Base-by-base conservation (phyloP, 176 grass and related monocot genomes). In the Oryza coarctata region DNA sequence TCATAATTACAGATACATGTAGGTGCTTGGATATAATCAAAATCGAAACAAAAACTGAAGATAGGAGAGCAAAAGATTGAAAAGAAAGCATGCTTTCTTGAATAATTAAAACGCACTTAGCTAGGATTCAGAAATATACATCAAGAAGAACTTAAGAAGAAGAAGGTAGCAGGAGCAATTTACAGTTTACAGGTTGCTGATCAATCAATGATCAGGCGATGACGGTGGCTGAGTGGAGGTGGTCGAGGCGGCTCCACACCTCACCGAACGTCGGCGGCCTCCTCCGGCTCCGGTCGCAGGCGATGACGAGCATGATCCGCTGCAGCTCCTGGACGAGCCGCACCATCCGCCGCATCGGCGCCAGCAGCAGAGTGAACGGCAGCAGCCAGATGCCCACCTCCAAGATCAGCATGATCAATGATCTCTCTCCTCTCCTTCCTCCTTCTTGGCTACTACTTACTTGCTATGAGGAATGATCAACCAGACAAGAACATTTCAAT, bases 361-460 rank as follows among this genome's bases (percentile, higher is more conserved):
- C 87, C 23, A 97, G 58, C 39, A 91, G 22, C 55, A 97, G 86
- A 28, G 91, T 97, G 65, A 97, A 86, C 12, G 94, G 94, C 67
- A 97, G 83, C 31, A 89, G 43, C 86, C 89, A 94, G 60, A 93
- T 70, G 74, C 91, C 94, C 73, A 97, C 26, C 77, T 91, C 94
- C 74, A 94, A 44, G 45, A 91, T 80, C 80, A 97, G 28, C 94
- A 97, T 92, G 26, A 52, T 22, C 47, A 6, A 55, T 34, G 4
- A 4, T 32, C 26, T 80, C 47, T 27, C 23, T 4, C 4, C 3
- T 4, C 2, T 73, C 3, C 0, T 7, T 0, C 61, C 2, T 73
- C 6, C 0, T 55, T 50, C 47, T 47, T 49, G 45, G 45, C 13
- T 50, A 33, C 32, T 33, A 33, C 32, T 33, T 33, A 57, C 28